Evolutionary conservation across 2,329 filamentous ascomycete species (phyloP).

Genomic region (Xylaria digitata): DNA sequence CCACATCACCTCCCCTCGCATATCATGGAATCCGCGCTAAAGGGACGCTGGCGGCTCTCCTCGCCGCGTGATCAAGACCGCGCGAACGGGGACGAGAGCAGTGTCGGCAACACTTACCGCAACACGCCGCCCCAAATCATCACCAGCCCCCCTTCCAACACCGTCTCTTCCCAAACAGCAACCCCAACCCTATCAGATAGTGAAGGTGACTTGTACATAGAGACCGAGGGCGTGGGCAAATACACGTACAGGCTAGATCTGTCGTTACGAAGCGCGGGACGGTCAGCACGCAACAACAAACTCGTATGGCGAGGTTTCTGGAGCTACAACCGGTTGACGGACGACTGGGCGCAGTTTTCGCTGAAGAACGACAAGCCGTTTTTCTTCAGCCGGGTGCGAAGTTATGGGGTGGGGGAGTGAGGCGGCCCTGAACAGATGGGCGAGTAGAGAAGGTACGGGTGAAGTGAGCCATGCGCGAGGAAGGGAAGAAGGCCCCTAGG

Average conservation of each 20-base stretch:
- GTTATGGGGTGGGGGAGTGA: conserved; percentile 65
- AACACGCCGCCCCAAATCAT: conserved; percentile 30
- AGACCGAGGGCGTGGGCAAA: conserved; percentile 85
- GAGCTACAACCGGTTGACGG: conserved; percentile 88
- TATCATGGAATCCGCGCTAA: conserved; percentile 76
- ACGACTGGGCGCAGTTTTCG: conserved; percentile 88
- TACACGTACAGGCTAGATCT: conserved; percentile 90
- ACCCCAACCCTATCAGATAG: conserved; percentile 50
- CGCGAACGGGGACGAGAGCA: conserved; percentile 44
- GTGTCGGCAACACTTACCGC: neutral
- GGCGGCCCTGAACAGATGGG: neutral
- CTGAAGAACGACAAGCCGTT: conserved; percentile 73
- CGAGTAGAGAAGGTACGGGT: neutral
- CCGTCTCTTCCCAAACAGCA: neutral
- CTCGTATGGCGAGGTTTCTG: conserved; percentile 89
- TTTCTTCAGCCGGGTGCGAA: conserved; percentile 74
- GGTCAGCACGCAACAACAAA: conserved; percentile 80
- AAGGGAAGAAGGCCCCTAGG: too few relatives aligned
- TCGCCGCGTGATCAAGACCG: conserved; percentile 50
- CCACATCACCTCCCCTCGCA: conserved; percentile 53
- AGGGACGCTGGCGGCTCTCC: conserved; percentile 64
- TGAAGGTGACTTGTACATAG: conserved; percentile 80
- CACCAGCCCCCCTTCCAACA: neutral
- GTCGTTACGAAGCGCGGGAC: conserved; percentile 72
- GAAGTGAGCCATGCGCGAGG: too few relatives aligned